phyloP scores from a whole-genome alignment of 2,329 filamentous ascomycete genomes.

The Leptographium flavum region DNA sequence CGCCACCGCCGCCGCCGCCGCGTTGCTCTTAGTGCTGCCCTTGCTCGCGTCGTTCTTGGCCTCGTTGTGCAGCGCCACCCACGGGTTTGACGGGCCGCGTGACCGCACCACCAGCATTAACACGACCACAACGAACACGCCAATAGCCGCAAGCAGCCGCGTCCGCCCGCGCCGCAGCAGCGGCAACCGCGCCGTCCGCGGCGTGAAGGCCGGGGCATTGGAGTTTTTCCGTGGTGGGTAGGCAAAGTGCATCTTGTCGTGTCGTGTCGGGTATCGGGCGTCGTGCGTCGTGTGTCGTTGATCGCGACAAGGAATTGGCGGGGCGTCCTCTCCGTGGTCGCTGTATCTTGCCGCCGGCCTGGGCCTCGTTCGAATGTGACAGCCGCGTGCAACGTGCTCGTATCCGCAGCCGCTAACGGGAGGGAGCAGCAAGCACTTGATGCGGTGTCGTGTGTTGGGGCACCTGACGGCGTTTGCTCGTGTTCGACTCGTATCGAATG shows the following conservation, averaged over 20 bases:
- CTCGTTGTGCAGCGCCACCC: slow-evolving; percentile 7
- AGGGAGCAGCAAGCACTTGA: no score
- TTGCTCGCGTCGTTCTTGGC: slow-evolving; percentile 2
- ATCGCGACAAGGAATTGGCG: neutral
- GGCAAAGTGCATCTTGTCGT: slow-evolving; percentile 64
- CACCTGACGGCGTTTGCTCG: neutral
- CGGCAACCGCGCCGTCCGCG: slow-evolving; percentile 38
- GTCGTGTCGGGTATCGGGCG: neutral
- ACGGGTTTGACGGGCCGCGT: slow-evolving; percentile 6
- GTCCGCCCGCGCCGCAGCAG: slow-evolving; percentile 46
- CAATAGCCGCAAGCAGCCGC: slow-evolving; percentile 40
- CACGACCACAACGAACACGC: slow-evolving; percentile 39
- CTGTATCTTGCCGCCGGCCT: no score
- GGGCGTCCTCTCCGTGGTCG: neutral
- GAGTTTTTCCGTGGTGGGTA: slow-evolving; percentile 76
- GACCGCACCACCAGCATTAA: slow-evolving; percentile 43
- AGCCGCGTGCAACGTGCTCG: no score
- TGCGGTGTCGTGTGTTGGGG: no score
- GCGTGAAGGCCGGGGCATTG: slow-evolving; percentile 56
- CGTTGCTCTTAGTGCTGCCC: slow-evolving; percentile 1
- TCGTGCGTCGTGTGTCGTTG: neutral
- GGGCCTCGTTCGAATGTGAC: no score
- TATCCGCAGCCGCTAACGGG: no score
- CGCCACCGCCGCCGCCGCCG: neutral
- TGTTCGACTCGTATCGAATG: no score